These are phyloP conservation scores for Pythium sukuiense DNA, from an alignment of 352 stramenopile species.

Conservation along the genomic window DNA sequence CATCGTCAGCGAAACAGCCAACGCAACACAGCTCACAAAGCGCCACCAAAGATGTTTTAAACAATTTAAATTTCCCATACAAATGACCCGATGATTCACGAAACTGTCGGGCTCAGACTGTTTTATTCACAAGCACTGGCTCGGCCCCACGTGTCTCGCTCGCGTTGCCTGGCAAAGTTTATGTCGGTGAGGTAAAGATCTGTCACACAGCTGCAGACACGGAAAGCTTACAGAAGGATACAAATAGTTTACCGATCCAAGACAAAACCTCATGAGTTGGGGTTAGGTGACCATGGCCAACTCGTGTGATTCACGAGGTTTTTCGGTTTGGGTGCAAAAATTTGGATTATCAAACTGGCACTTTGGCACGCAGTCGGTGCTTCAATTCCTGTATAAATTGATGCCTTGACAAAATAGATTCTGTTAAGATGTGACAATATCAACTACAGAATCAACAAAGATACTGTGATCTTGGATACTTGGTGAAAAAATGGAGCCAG, in stretches of 20 bases:
- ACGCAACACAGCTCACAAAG: too few species aligned
- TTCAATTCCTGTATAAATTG: slow-evolving; percentile 17
- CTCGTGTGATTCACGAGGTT: slow-evolving; percentile 25
- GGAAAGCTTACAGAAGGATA: slow-evolving; percentile 29
- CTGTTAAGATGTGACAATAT: not conserved
- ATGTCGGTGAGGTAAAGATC: slow-evolving; percentile 15
- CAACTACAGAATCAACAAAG: slow-evolving; percentile 7
- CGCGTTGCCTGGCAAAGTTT: slow-evolving; percentile 7
- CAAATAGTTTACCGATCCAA: slow-evolving; percentile 27
- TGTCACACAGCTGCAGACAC: slow-evolving; percentile 17
- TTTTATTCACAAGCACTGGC: slow-evolving; percentile 23
- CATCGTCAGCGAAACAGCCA: slow-evolving; percentile 12
- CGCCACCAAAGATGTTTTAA: not conserved
- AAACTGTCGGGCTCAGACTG: not conserved
- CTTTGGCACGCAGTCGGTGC: slow-evolving; percentile 10
- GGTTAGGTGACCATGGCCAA: slow-evolving; percentile 14
- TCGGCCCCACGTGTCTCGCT: slow-evolving; percentile 27
- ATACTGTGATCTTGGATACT: slow-evolving; percentile 13
- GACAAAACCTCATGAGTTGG: slow-evolving; percentile 26
- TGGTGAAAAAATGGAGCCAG: slow-evolving; percentile 11
- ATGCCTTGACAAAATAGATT: slow-evolving; percentile 8
- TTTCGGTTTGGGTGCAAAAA: slow-evolving; percentile 27
- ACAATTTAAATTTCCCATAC: not conserved
- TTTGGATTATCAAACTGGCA: slow-evolving; percentile 34
- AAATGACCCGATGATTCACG: not conserved